Evolutionary conservation across 2,329 filamentous ascomycete species (phyloP).

Genomic region (Paracoccidioides brasiliensis): DNA sequence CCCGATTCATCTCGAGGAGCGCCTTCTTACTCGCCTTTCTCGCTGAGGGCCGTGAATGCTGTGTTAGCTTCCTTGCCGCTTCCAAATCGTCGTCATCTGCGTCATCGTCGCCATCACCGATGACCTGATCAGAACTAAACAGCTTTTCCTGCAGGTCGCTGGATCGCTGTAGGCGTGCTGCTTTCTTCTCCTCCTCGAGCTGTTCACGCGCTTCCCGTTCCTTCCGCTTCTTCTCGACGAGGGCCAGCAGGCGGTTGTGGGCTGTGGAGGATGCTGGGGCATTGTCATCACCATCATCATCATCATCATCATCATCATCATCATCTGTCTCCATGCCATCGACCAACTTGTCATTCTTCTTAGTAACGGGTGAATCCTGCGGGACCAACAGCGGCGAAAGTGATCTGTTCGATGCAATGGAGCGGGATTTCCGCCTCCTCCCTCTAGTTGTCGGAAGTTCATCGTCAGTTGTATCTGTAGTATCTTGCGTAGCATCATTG

Average conservation of each 20-base stretch:
- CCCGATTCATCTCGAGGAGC: slow-evolving; percentile 83
- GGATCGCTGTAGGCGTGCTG: slow-evolving; percentile 17
- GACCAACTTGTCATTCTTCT: not conserved
- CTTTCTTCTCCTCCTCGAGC: slow-evolving; percentile 32
- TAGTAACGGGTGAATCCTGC: not conserved
- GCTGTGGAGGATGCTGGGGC: slow-evolving; percentile 20
- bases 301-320: slow-evolving; percentile 18
- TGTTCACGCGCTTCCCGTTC: slow-evolving; percentile 57
- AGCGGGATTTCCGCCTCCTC: slow-evolving; percentile 10
- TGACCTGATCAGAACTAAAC: slow-evolving; percentile 21
- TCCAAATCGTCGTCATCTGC: slow-evolving; percentile 32
- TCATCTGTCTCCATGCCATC: not conserved
- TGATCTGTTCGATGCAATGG: not conserved
- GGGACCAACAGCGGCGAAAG: not conserved
- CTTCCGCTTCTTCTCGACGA: slow-evolving; percentile 60
- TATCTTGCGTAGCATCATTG: not conserved
- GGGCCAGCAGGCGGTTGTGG: slow-evolving; percentile 53
- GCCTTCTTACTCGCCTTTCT: slow-evolving; percentile 92
- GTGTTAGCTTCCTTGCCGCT: slow-evolving; percentile 54
- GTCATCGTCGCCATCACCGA: slow-evolving; percentile 24
- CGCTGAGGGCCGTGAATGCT: slow-evolving; percentile 50
- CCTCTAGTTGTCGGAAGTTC: slow-evolving; percentile 20
- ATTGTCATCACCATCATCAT: slow-evolving; percentile 6
- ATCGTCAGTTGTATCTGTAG: slow-evolving; percentile 13
- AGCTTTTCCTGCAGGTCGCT: slow-evolving; percentile 14